phyloP scores from a whole-genome alignment of 208 protist species.

The Trichomonas gallinae region DNA sequence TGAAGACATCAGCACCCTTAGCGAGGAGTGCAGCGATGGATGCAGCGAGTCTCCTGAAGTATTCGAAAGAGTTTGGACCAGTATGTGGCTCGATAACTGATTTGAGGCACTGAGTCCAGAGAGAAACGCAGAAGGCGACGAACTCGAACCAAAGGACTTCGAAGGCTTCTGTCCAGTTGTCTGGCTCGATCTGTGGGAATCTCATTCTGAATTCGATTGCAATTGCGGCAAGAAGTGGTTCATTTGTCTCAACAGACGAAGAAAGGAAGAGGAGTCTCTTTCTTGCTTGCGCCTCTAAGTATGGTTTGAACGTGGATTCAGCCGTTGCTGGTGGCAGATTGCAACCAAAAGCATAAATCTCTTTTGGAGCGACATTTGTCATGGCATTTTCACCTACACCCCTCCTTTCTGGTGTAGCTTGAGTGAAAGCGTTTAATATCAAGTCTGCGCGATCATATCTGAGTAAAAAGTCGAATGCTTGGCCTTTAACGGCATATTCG shows the following conservation, averaged over 20 bases:
- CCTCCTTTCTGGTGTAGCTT: background rate
- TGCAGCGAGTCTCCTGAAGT: background rate
- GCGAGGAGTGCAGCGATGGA: background rate
- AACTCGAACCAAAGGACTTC: slow-evolving; percentile 23
- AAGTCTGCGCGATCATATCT: background rate
- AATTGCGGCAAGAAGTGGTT: background rate
- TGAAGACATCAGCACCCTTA: background rate
- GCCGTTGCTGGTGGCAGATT: background rate
- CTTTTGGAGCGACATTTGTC: background rate
- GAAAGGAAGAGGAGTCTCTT: background rate
- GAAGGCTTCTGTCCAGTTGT: slow-evolving; percentile 16
- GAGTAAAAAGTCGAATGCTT: background rate
- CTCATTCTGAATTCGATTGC: background rate
- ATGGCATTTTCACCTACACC: background rate
- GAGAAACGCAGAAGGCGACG: background rate
- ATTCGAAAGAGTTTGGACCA: slow-evolving; percentile 15
- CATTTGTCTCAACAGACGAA: background rate
- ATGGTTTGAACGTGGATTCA: background rate
- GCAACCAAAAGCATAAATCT: background rate
- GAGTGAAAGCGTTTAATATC: background rate
- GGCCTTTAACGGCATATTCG: background rate
- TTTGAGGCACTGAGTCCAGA: slow-evolving; percentile 3
- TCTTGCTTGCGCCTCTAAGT: background rate
- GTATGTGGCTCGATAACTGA: background rate
- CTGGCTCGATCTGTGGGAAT: background rate